Evolutionary conservation across 768 basidiomycete genomes (phyloP).

Genomic region (Lanmaoa rubissima): DNA sequence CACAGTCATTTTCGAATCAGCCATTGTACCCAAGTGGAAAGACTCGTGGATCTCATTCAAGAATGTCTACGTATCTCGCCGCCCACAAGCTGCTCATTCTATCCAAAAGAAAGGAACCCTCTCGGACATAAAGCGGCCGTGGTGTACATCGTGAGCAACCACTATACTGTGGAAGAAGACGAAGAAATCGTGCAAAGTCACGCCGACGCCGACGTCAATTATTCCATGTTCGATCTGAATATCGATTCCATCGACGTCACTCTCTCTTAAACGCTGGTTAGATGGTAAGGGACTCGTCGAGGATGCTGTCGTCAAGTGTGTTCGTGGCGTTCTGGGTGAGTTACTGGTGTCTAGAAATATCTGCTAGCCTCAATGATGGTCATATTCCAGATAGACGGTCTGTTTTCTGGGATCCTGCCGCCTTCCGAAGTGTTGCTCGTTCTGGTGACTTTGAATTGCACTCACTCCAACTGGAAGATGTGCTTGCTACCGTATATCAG

Average conservation of each 20-base stretch:
- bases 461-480: constrained; percentile 85
- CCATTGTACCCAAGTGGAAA: constrained; percentile 97
- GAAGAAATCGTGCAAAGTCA: constrained; percentile 32
- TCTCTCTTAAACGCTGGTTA: constrained; percentile 85
- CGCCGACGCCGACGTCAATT: constrained; percentile 61
- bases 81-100: constrained; percentile 42
- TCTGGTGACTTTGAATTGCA: constrained; percentile 93
- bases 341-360: background rate
- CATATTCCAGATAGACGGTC: constrained; percentile 71
- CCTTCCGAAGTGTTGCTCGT: constrained; percentile 69
- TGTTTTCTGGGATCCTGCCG: constrained; percentile 82
- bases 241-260: constrained; percentile 96
- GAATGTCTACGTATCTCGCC: constrained; percentile 89
- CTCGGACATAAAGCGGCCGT: constrained; percentile 55
- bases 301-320: constrained; percentile 90
- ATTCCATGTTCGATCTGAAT: constrained; percentile 89
- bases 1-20: constrained; percentile 93
- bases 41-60: constrained; percentile 93
- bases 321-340: constrained; percentile 88
- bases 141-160: constrained; percentile 75
- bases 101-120: constrained; percentile 18
- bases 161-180: constrained; percentile 63
- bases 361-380: background rate
- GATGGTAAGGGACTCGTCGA: constrained; percentile 93
- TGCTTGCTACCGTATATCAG: constrained; percentile 92